A percentile compares a stretch with the other conserved stretches of the same genome.
Evolutionary conservation across 345 rosid species (phyloP).

Genomic region (Eucalyptus cloeziana): DNA sequence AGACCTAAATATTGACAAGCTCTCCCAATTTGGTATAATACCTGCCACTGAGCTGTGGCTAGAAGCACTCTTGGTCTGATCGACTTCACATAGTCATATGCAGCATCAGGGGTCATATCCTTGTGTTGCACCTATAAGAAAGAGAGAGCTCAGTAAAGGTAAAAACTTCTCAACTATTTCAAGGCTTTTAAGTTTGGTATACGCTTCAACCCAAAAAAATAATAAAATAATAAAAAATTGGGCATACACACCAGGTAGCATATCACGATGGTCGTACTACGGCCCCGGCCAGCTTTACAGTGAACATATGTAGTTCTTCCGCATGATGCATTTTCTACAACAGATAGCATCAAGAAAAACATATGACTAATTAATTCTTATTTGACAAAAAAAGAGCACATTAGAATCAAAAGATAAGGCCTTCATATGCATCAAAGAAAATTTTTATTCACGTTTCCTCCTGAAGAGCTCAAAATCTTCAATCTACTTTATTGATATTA

Average conservation of each 20-base stretch:
- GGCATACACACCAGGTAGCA: conserved; percentile 71
- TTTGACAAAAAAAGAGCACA: neutral
- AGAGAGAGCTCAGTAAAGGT: neutral
- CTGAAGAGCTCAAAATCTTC: neutral
- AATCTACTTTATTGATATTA: neutral
- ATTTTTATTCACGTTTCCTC: neutral
- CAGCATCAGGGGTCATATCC: conserved; percentile 78
- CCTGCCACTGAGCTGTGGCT: conserved; percentile 91
- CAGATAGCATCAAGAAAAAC: neutral
- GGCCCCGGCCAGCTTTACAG: conserved; percentile 99
- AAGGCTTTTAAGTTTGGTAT: neutral
- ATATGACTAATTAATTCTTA: neutral
- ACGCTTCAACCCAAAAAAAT: neutral
- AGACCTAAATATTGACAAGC: no score
- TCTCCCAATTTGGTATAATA: conserved; percentile 3
- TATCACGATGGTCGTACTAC: conserved; percentile 87
- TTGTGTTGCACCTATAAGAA: conserved; percentile 55
- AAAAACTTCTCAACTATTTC: neutral
- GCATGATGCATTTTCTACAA: conserved; percentile 46
- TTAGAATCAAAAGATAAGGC: neutral
- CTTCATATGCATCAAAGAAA: neutral
- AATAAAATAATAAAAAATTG: neutral
- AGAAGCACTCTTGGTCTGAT: conserved; percentile 85
- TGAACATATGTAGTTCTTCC: conserved; percentile 78
- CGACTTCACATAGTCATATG: conserved; percentile 68